Evolutionary conservation across 495 filamentous ascomycete species (phyloP).

Genomic region (Hyaloscypha bicolor): DNA sequence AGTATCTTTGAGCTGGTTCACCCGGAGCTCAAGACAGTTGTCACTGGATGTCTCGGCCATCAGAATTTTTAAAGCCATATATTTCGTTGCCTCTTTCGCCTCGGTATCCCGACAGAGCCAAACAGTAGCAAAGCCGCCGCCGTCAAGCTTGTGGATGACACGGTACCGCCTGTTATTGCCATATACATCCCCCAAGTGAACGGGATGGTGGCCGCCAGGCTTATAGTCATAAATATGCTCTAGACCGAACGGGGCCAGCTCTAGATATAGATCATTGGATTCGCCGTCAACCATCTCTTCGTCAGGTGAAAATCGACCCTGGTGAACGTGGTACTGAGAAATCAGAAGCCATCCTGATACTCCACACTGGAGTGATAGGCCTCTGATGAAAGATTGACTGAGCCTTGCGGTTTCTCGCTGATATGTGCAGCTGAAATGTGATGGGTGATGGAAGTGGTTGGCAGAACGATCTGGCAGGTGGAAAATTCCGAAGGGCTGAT

Average conservation of each 20-base stretch:
- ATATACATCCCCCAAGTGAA: slow-evolving; percentile 38
- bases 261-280: too few relatives aligned
- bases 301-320: too few relatives aligned
- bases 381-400: too few relatives aligned
- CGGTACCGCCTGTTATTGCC: slow-evolving; percentile 36
- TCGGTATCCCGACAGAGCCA: slow-evolving; percentile 44
- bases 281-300: too few relatives aligned
- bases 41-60: slow-evolving; percentile 19
- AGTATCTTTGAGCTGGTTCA: not conserved
- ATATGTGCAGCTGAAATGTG: too few relatives aligned
- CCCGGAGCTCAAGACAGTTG: slow-evolving; percentile 1
- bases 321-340: too few relatives aligned
- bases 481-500: too few relatives aligned
- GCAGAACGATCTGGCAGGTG: too few relatives aligned
- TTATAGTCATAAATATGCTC: not conserved
- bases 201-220: slow-evolving; percentile 45
- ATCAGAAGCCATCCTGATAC: too few relatives aligned
- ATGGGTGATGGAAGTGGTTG: too few relatives aligned
- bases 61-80: slow-evolving; percentile 36
- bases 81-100: slow-evolving; percentile 12
- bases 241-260: not conserved
- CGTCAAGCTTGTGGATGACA: slow-evolving; percentile 46
- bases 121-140: slow-evolving; percentile 44
- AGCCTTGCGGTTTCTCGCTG: too few relatives aligned
- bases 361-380: too few relatives aligned